Evolutionary conservation across 371 early-diverging fungal genomes (phyloP).

Genomic region (Cokeromyces recurvatus): DNA sequence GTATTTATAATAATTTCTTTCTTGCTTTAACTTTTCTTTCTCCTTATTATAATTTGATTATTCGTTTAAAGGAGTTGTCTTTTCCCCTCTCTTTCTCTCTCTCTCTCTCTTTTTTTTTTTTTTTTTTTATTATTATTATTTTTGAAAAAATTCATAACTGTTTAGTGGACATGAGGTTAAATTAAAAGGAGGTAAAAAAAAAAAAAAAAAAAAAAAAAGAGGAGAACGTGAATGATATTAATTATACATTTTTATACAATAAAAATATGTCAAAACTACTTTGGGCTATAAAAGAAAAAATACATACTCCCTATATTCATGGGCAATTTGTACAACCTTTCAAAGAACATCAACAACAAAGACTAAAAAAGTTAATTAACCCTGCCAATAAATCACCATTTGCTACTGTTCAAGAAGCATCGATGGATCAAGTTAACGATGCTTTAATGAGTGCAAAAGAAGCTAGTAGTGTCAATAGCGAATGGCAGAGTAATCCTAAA

Average conservation of each 20-base stretch:
- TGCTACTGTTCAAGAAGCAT: constrained; percentile 7
- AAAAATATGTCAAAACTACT: constrained; percentile 3
- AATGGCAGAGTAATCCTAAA: constrained; percentile 11
- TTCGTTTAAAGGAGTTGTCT: no score
- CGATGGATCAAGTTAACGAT: constrained; percentile 12
- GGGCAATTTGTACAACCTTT: constrained; percentile 7
- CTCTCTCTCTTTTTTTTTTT: no score
- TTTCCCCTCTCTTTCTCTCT: no score
- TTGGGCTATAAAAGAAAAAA: constrained; percentile 6
- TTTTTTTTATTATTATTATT: no score
- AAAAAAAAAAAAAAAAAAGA: background rate
- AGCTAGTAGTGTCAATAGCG: background rate
- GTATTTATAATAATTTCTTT: background rate
- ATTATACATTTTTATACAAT: no score
- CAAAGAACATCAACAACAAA: no score
- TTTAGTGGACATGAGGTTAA: no score
- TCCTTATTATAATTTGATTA: no score
- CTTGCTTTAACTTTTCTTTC: no score
- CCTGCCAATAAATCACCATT: constrained; percentile 3
- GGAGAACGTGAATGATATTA: no score
- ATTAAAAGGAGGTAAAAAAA: no score
- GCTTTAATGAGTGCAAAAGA: constrained; percentile 12
- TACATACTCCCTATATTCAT: constrained; percentile 15
- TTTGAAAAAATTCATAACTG: no score
- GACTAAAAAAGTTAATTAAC: constrained; percentile 4